phyloP scores from a whole-genome alignment of 2,329 filamentous ascomycete species.

The Monosporascus cannonballus region DNA sequence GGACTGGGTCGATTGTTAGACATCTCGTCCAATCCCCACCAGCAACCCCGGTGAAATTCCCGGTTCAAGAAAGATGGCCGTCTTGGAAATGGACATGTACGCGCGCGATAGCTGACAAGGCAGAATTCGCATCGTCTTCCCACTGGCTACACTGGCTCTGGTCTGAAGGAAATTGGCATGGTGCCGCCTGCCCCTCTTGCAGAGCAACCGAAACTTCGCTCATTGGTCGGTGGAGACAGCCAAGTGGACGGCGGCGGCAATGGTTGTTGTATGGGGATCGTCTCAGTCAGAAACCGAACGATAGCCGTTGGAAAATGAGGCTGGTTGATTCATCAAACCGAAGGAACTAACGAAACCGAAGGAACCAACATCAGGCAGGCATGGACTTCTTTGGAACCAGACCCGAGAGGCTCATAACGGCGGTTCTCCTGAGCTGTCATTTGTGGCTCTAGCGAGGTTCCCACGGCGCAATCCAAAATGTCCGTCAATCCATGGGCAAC shows the following conservation, averaged over 20 bases:
- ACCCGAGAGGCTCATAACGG: too few species aligned
- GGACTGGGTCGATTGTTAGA: background rate
- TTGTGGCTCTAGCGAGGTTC: too few species aligned
- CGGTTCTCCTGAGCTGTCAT: too few species aligned
- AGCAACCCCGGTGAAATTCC: background rate
- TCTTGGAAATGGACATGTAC: background rate
- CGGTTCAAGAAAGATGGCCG: background rate
- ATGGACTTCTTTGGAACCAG: too few species aligned
- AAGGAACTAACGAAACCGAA: too few species aligned
- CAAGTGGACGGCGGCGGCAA: background rate
- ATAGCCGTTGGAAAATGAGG: background rate
- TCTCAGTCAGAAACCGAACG: background rate
- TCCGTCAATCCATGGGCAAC: too few species aligned
- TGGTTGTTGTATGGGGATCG: background rate
- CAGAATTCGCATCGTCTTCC: background rate
- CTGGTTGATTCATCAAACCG: background rate
- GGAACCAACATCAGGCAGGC: too few species aligned
- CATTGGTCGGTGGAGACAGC: background rate
- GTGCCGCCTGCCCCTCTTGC: background rate
- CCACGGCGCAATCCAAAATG: too few species aligned
- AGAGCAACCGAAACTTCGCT: background rate
- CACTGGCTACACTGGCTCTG: background rate
- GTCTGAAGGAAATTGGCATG: background rate
- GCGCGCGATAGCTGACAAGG: background rate
- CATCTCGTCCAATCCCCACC: background rate